Evolutionary conservation across 2,329 filamentous ascomycete genomes (phyloP).

Genomic region (Hypoxylon sp.): DNA sequence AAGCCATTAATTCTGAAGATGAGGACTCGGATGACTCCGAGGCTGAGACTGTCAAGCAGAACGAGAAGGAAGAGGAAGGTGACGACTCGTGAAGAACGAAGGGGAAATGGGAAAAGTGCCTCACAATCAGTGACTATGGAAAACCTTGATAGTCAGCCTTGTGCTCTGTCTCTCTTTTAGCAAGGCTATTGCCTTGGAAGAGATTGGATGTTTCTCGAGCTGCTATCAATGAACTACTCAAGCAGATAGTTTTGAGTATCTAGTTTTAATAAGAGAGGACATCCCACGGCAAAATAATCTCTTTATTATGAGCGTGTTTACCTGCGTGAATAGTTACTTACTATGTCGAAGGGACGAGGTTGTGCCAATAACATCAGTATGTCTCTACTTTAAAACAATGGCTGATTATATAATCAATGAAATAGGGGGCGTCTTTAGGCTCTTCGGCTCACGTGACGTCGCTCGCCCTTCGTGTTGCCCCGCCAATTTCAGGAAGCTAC

Average conservation of each 20-base stretch:
- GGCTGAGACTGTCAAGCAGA: neutral
- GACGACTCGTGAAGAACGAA: neutral
- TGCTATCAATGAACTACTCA: neutral
- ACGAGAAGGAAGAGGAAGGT: neutral
- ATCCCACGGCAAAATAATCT: neutral
- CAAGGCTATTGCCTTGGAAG: neutral
- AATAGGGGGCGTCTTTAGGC: neutral
- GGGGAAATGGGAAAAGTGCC: neutral
- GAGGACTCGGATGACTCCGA: neutral
- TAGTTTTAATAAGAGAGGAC: neutral
- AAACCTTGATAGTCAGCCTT: neutral
- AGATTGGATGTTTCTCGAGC: neutral
- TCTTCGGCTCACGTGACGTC: slow-evolving; percentile 65
- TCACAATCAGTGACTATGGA: neutral
- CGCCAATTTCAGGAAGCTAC: slow-evolving; percentile 59
- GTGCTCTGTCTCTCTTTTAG: neutral
- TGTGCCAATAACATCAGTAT: neutral
- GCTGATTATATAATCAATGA: neutral
- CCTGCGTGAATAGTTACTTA: neutral
- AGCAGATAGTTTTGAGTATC: neutral
- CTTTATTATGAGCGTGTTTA: neutral
- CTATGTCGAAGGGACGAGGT: neutral
- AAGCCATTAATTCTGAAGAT: neutral
- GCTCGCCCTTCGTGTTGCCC: slow-evolving; percentile 69
- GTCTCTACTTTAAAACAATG: neutral